These are phyloP conservation scores for Umbelopsis isabellina DNA, from an alignment of 192 early-diverging fungal genomes.

Conservation along the genomic window DNA sequence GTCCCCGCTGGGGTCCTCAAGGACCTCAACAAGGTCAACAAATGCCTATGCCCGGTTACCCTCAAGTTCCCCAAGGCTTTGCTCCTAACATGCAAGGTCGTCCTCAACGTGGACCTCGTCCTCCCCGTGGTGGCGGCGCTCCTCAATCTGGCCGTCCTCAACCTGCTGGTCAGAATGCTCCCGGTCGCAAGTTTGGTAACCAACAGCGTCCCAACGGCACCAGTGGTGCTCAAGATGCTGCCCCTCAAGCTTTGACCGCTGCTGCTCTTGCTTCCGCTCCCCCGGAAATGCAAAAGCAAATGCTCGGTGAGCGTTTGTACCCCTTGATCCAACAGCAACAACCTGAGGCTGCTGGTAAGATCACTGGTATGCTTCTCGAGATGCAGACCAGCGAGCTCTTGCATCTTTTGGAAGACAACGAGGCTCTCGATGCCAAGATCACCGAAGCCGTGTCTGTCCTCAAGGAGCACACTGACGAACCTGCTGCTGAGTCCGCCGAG, in stretches of 20 bases:
- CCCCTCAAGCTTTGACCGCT: slow-evolving; percentile 48
- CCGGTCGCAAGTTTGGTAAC: slow-evolving; percentile 16
- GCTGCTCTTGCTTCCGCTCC: slow-evolving; percentile 77
- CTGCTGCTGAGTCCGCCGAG: neutral
- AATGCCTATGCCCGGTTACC: slow-evolving; percentile 22
- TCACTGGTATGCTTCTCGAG: slow-evolving; percentile 97
- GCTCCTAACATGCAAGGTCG: slow-evolving; percentile 22
- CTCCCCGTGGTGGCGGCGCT: neutral
- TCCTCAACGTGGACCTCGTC: slow-evolving; percentile 19
- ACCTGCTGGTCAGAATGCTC: slow-evolving; percentile 27
- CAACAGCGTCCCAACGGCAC: slow-evolving; percentile 22
- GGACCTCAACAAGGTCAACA: slow-evolving; percentile 12
- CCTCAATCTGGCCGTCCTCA: slow-evolving; percentile 21
- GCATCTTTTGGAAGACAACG: slow-evolving; percentile 82
- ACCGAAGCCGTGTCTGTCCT: slow-evolving; percentile 84
- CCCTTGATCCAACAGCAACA: slow-evolving; percentile 68
- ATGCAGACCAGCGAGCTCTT: slow-evolving; percentile 97
- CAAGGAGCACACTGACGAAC: slow-evolving; percentile 56
- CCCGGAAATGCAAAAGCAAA: slow-evolving; percentile 91
- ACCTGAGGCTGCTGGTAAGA: slow-evolving; percentile 88
- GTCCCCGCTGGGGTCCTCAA: slow-evolving; percentile 16
- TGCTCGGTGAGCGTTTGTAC: slow-evolving; percentile 95
- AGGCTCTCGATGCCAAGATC: slow-evolving; percentile 81
- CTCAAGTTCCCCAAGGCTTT: slow-evolving; percentile 40
- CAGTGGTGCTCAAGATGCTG: slow-evolving; percentile 18